These are phyloP conservation scores for Flaveria bidentis DNA, from an alignment of 129 eudicot species.

Conservation along the genomic window DNA sequence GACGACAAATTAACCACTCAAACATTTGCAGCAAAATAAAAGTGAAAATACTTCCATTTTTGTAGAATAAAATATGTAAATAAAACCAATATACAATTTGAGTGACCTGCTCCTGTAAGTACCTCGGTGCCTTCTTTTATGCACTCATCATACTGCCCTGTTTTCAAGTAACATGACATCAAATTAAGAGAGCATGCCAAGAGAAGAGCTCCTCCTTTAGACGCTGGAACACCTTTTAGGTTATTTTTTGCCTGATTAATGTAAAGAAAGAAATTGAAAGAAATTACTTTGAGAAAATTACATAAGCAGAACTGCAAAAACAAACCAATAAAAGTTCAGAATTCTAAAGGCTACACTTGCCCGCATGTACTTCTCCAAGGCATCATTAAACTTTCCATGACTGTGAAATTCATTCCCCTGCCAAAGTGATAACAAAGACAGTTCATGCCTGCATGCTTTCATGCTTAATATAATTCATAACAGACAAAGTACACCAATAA, in stretches of 20 bases:
- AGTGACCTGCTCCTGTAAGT: slow-evolving; percentile 16
- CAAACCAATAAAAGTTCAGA: background rate
- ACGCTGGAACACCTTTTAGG: slow-evolving; percentile 64
- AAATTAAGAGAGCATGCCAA: slow-evolving; percentile 87
- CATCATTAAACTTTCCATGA: slow-evolving; percentile 71
- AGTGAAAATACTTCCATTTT: background rate
- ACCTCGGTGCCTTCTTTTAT: slow-evolving; percentile 95
- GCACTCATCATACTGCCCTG: slow-evolving; percentile 77
- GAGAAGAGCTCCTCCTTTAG: slow-evolving; percentile 65
- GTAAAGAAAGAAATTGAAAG: background rate
- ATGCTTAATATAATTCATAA: background rate
- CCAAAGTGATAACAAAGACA: slow-evolving; percentile 28
- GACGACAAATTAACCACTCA: background rate
- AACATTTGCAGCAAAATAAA: background rate
- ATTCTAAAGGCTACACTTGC: slow-evolving; percentile 47
- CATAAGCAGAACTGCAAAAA: slow-evolving; percentile 21
- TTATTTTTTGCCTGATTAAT: slow-evolving; percentile 79
- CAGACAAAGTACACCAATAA: background rate
- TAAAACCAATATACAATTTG: background rate
- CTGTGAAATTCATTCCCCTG: slow-evolving; percentile 95
- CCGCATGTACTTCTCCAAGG: slow-evolving; percentile 76
- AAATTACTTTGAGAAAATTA: slow-evolving; percentile 11
- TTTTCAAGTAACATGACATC: slow-evolving; percentile 97
- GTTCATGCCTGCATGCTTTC: slow-evolving; percentile 13
- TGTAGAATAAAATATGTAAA: background rate